phyloP scores from a whole-genome alignment of 192 early-diverging fungal species.

The Umbelopsis vinacea region DNA sequence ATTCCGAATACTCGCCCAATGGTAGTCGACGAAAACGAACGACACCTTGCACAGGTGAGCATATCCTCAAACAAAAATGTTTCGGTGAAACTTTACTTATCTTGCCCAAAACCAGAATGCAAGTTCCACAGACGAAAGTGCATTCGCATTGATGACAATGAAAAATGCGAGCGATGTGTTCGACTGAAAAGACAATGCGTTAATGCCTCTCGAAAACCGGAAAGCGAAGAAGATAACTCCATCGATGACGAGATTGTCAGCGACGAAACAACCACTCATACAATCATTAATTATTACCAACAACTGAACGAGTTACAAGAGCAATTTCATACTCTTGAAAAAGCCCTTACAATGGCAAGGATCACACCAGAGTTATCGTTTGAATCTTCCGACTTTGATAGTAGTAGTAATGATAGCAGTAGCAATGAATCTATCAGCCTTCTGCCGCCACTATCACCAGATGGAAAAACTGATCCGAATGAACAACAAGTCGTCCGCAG shows the following conservation, averaged over 20 bases:
- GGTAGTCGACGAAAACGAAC: too few relatives aligned
- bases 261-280: background rate
- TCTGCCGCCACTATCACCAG: background rate
- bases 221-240: background rate
- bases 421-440: background rate
- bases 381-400: background rate
- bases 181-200: slow-evolving; percentile 5
- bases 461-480: background rate
- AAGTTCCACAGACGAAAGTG: slow-evolving; percentile 19
- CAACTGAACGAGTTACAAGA: background rate
- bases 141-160: background rate
- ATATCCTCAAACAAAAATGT: background rate
- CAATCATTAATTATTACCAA: background rate
- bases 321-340: background rate
- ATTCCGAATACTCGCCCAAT: too few relatives aligned
- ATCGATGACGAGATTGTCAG: background rate
- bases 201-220: background rate
- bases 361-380: background rate
- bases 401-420: background rate
- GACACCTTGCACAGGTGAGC: background rate
- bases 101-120: background rate
- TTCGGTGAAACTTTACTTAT: background rate
- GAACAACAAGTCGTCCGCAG: background rate
- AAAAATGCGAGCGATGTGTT: background rate
- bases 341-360: background rate